A percentile compares a stretch with the other conserved stretches of the same genome.
Evolutionary conservation across 495 filamentous ascomycete species (phyloP).

Genomic region (Penicillium roqueforti): DNA sequence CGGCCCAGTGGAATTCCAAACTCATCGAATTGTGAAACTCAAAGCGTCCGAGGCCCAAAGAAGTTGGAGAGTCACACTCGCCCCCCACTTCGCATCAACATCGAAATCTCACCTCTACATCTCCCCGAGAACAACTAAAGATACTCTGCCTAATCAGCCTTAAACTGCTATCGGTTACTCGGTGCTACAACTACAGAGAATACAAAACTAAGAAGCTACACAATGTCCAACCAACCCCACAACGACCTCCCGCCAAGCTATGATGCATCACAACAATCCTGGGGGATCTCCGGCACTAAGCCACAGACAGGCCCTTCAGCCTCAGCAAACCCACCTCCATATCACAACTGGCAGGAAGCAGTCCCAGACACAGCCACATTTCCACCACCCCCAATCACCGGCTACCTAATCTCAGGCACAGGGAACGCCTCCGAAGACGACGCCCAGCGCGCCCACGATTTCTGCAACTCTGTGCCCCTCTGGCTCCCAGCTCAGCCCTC

Average conservation of each 20-base stretch:
- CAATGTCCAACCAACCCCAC: slow-evolving; percentile 3
- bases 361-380: slow-evolving; percentile 77
- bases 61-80: no score
- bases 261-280: slow-evolving; percentile 13
- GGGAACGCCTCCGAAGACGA: slow-evolving; percentile 70
- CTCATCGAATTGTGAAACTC: not conserved
- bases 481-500: slow-evolving; percentile 50
- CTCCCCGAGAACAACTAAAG: not conserved
- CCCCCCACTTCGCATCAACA: not conserved
- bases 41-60: not conserved
- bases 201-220: no score
- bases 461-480: slow-evolving; percentile 63
- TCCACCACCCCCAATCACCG: slow-evolving; percentile 74
- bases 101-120: not conserved
- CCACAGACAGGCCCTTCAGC: not conserved
- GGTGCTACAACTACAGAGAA: not conserved
- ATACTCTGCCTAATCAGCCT: not conserved
- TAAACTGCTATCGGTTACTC: not conserved
- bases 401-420: slow-evolving; percentile 60
- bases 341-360: slow-evolving; percentile 76
- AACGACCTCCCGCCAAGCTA: slow-evolving; percentile 34
- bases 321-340: slow-evolving; percentile 47
- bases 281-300: slow-evolving; percentile 2
- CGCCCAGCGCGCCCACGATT: slow-evolving; percentile 67
- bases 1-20: not conserved